Evolutionary conservation across 2,329 filamentous ascomycete genomes (phyloP).

Genomic region (Diplodia seriata): DNA sequence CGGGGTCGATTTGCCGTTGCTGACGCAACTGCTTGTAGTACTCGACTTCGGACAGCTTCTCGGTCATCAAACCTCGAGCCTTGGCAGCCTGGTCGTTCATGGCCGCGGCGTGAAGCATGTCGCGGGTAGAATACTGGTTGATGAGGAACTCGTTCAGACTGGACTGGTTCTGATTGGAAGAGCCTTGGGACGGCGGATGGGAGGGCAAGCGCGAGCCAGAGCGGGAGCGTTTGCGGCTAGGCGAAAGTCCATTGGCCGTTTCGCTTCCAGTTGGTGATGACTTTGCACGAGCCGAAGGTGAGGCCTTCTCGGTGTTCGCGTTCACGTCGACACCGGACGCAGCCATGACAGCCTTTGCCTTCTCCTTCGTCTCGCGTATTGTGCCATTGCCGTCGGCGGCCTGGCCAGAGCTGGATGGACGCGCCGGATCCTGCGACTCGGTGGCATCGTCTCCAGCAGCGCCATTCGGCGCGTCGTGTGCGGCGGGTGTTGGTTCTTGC

Average conservation of each 20-base stretch:
- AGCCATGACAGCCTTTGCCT: constrained; percentile 64
- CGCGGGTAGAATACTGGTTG: constrained; percentile 70
- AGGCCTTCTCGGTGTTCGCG: constrained; percentile 41
- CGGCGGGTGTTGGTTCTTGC: constrained; percentile 39
- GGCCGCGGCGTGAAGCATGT: constrained; percentile 64
- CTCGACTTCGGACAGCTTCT: constrained; percentile 71
- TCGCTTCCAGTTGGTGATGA: constrained; percentile 45
- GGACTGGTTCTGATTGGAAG: constrained; percentile 49
- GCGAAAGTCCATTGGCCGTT: constrained; percentile 56
- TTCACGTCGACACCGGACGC: constrained; percentile 56
- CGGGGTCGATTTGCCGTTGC: constrained; percentile 63
- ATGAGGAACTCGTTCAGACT: constrained; percentile 58
- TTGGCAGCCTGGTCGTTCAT: constrained; percentile 57
- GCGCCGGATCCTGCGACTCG: constrained; percentile 42
- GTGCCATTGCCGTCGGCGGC: constrained; percentile 50
- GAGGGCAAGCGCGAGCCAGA: constrained; percentile 63
- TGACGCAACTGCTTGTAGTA: constrained; percentile 74
- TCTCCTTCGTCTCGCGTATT: constrained; percentile 66
- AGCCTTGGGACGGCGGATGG: constrained; percentile 45
- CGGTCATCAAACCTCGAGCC: constrained; percentile 58
- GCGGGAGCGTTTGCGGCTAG: constrained; percentile 65
- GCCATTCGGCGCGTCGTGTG: constrained; percentile 43
- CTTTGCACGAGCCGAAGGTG: constrained; percentile 38
- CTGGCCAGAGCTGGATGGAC: constrained; percentile 40
- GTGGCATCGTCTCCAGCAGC: constrained; percentile 43